phyloP scores from a whole-genome alignment of 2,329 filamentous ascomycete species.

The Cordyceps militaris region DNA sequence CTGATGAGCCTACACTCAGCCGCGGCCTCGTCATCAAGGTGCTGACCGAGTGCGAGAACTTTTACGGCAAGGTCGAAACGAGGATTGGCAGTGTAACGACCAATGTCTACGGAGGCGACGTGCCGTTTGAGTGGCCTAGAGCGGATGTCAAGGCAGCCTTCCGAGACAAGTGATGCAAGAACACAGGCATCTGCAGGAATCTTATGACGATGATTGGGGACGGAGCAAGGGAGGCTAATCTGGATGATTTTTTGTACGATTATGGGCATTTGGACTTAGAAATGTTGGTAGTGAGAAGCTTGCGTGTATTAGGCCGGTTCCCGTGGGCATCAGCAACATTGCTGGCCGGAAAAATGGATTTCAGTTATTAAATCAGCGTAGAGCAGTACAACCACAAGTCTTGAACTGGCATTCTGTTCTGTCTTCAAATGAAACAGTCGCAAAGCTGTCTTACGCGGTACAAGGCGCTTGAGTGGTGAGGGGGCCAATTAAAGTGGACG shows the following conservation, averaged over 20 bases:
- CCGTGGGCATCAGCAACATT: not conserved
- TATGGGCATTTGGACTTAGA: slow-evolving; percentile 6
- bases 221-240: not conserved
- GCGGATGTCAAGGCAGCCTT: slow-evolving; percentile 56
- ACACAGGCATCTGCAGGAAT: not conserved
- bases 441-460: too few species aligned
- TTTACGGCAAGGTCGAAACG: slow-evolving; percentile 55
- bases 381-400: not conserved
- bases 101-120: slow-evolving; percentile 58
- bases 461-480: not conserved
- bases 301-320: not conserved
- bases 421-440: too few species aligned
- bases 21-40: slow-evolving; percentile 51
- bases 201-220: not conserved
- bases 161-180: slow-evolving; percentile 13
- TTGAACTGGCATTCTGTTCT: not conserved
- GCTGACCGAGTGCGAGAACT: slow-evolving; percentile 53
- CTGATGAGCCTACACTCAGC: slow-evolving; percentile 64
- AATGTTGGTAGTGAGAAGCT: not conserved
- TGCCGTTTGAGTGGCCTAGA: slow-evolving; percentile 60
- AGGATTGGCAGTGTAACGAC: slow-evolving; percentile 53
- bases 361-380: not conserved
- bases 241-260: slow-evolving; percentile 10
- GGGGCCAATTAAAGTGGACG: slow-evolving; percentile 10
- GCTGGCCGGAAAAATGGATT: not conserved